These are phyloP conservation scores for Solanum boliviense DNA, from an alignment of 257 asterid genomes.

Conservation along the genomic window DNA sequence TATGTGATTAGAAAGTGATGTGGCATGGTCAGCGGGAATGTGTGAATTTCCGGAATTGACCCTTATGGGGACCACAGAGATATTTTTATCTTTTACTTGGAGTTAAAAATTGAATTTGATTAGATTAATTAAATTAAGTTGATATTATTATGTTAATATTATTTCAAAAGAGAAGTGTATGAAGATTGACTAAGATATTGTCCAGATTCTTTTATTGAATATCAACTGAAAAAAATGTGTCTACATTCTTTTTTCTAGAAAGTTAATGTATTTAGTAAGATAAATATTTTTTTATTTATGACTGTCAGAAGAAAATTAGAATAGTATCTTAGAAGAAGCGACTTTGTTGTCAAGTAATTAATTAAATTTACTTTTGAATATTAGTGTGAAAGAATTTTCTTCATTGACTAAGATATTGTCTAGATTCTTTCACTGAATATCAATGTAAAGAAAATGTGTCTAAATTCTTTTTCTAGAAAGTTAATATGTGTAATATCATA, in stretches of 20 bases:
- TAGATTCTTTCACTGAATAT: neutral
- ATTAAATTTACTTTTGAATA: neutral
- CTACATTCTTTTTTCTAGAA: neutral
- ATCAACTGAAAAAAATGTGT: neutral
- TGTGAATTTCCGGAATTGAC: neutral
- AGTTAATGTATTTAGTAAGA: neutral
- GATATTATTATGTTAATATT: no score
- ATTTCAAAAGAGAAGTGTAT: no score
- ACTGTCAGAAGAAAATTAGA: neutral
- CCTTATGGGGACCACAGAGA: neutral
- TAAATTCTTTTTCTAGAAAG: neutral
- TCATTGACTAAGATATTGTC: neutral
- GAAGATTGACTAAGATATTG: neutral
- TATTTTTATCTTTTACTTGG: neutral
- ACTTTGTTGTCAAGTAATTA: neutral
- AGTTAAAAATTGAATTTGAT: no score
- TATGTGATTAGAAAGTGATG: slow-evolving; percentile 37
- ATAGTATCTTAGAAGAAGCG: neutral
- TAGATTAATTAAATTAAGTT: neutral
- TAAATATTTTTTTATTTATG: neutral
- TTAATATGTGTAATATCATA: neutral
- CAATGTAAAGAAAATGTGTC: neutral
- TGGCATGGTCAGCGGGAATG: slow-evolving; percentile 9
- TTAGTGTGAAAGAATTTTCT: neutral
- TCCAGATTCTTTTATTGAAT: neutral